Evolutionary conservation across 345 rosid genomes (phyloP), one percentile per base, ranked within the genome.

Genomic region (Aurinia saxatilis): DNA sequence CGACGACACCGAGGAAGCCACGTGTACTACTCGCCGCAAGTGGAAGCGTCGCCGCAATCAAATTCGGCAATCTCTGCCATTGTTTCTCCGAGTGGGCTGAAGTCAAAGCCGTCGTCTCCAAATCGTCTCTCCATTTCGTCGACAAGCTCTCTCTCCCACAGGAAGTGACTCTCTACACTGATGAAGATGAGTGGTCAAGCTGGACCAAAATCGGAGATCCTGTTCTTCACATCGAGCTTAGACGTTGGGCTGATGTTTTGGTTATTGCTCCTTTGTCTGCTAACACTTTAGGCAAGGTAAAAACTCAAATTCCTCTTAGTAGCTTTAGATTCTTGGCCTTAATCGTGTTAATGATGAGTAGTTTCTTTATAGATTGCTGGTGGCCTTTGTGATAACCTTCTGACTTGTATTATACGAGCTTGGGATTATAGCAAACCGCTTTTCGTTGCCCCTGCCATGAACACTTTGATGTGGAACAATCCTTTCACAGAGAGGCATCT

Each of bases 201-300:
- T 93, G 99, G 99, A 83, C 57, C 1, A 87, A 80, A 63, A 70
- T 93, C 38, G 97, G 99, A 54, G 99, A 93, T 64, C 79, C 60
- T 6, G 96, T 93, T 25, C 96, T 90, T 65, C 99, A 90, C 75
- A 87, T 93, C 57, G 95, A 93, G 65, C 91, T 93, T 45, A 74
- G 90, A 49, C 78, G 84, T 33, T 93, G 96, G 99, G 97, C 99
- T 68, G 97, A 93, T 80, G 77, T 93, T 65, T 72, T 90, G 79
- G 90, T 87, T 66, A 79, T 90, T 60, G 97, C 97, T 51, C 97
- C 97, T 4, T 73, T 93, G 42, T 93, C 97, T 15, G 96, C 97
- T 2, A 90, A 93, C 82, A 90, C 97, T 5, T 82, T 93, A 56
- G 97, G 85, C 67, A 93, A 93, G 92, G 99, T 85, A 73, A 4